Percentiles rank a stretch among this genome's conserved stretches.
phyloP scores from a whole-genome alignment of 2,329 filamentous ascomycete genomes.

The Thielaviopsis musarum region DNA sequence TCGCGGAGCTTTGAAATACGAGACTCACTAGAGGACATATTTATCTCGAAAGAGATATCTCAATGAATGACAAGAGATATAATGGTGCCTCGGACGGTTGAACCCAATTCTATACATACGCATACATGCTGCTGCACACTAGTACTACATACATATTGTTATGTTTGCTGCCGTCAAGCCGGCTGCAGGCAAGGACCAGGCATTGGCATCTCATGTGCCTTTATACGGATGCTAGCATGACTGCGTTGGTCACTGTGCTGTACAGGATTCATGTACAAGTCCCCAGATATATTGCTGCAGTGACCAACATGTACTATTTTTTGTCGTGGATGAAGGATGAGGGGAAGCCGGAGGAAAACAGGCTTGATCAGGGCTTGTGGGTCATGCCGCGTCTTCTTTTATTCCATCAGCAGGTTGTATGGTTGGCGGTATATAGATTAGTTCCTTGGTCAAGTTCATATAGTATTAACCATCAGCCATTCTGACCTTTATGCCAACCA shows the following conservation, averaged over 20 bases:
- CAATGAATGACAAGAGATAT: too few species aligned
- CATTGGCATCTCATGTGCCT: background rate
- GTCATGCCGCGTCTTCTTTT: background rate
- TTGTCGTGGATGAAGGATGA: background rate
- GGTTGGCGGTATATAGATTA: background rate
- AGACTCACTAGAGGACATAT: too few species aligned
- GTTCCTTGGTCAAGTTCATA: background rate
- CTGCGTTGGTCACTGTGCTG: background rate
- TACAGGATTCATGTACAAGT: background rate
- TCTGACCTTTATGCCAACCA: background rate
- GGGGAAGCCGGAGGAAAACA: background rate
- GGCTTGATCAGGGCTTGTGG: background rate
- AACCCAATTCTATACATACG: background rate
- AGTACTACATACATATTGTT: background rate
- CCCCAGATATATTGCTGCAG: background rate
- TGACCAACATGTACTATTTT: background rate
- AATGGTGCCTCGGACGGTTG: too few species aligned
- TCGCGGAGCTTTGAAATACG: too few species aligned
- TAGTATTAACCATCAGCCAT: background rate
- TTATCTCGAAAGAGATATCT: too few species aligned
- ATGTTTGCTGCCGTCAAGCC: background rate
- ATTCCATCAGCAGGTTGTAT: background rate
- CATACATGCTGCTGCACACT: background rate
- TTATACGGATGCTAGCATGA: background rate
- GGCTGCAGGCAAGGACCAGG: background rate